Evolutionary conservation across 495 filamentous ascomycete species (phyloP), one percentile per base, ranked within the genome.

Genomic region (Neurospora tetraspora): DNA sequence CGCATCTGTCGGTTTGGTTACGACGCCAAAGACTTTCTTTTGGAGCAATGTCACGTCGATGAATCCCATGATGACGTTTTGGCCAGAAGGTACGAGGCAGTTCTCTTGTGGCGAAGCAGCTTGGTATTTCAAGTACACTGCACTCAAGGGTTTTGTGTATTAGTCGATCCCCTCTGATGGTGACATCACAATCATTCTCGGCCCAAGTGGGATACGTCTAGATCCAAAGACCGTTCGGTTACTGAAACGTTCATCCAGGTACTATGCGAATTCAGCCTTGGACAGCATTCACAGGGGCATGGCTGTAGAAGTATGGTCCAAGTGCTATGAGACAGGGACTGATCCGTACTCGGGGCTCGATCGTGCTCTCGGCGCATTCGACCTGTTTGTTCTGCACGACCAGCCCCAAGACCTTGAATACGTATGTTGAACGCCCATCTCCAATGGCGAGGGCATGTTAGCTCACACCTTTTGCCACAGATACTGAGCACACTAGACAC

Each of bases 21-120:
- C 73, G 94, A 98, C 86, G 93, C 89, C 27, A 97, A 97, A 78
- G 96, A 97, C 78, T 89, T 88, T 31, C 85, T 99, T 43, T 74
- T 95, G 53, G 84, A 86, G 72, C 89, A 97, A 76, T 86, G 86
- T 69, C 81, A 82, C 11, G 82, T 86, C 39, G 83, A 85, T 39
- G 85, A 90, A n/a, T 83, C 87, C 18, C 83, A 79, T 14, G 89
- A 92, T 27, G 94, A 99, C 83, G 86, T 90, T 70, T 81, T 99
- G 74, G 93, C 96, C 18, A 87, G 94, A 83, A 91, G 92, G 90
- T 97, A 80, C 69, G 78, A 71, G 40, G 42, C 5, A 43, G 53
- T 14, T 65, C 27, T 65, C 53, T 59, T 59, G 23, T 59, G 47
- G 47, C 11, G 27, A 59, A 12, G 47, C 47, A 12, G 47, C 23